Evolutionary conservation across 805 yeast genomes (phyloP), one percentile per base, ranked within the genome.

Genomic region (Candida piceae): DNA sequence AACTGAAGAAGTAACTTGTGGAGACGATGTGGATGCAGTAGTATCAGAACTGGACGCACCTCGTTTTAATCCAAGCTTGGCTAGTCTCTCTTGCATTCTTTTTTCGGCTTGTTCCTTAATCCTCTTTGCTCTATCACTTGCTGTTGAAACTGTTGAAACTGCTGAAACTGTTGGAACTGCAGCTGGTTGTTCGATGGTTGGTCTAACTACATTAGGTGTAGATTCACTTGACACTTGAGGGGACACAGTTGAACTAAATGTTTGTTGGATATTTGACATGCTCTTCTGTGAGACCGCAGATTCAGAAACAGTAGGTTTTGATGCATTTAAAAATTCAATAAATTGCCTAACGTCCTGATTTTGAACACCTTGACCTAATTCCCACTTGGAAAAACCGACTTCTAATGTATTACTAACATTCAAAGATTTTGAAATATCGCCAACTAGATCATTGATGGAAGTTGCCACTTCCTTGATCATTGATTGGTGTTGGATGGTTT

Each of bases 61-160:
- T 53, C 77, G 66, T 16, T 69, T 62, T 41, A 86, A 73, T 3
- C 95, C 95, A 39, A 87, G 69, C 44, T 80, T 83, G 3, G 94
- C 95, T 51, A 87, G 68, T 50, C 87, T 70, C 50, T 84, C 95
- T 42, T 78, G 80, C 96, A 88, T 87, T 60, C 84, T 74, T 51
- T 80, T 78, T 49, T 75, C 75, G 3, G 86, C 86, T 52, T 84
- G 90, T 13, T 87, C 90, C 57, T 85, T 87, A 36, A 86, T 78
- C 50, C 76, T 73, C n/a, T 85, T 82, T 5, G 93, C 74, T 42
- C 94, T 69, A 31, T 84, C 89, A 40, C 76, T 83, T 1, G 84
- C 70, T 9, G 76, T 28, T 29, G 20, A 21, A 16, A 9, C 19
- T 1, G 30, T 9, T 7, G 29, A 9, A 12, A 17, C 17, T 9